Conservation (phyloP, 768 basidiomycete species). For the Roridomyces roridus region DNA sequence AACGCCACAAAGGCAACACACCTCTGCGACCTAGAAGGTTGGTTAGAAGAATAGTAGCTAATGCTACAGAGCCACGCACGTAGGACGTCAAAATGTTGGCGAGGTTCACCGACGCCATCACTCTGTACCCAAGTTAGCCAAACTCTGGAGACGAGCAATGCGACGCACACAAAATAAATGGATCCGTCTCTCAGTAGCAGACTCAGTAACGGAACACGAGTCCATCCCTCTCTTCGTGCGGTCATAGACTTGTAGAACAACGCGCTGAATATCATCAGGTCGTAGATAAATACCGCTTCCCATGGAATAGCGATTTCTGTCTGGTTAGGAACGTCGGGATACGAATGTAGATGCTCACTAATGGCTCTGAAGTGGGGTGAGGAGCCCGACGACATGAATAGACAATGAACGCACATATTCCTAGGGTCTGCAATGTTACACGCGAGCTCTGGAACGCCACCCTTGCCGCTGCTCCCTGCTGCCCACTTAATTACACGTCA, state of each 20-base stretch:
- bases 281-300: conserved; percentile 16
- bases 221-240: not conserved
- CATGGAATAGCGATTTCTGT: conserved; percentile 13
- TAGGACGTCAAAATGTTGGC: conserved; percentile 18
- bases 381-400: not conserved
- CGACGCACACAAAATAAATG: conserved; percentile 14
- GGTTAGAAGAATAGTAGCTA: not conserved
- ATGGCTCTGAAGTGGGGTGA: not conserved
- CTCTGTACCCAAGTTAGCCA: not conserved
- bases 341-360: not conserved
- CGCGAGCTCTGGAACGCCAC: not conserved
- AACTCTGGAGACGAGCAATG: not conserved
- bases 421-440: not conserved
- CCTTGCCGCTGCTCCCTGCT: not conserved
- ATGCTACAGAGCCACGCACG: conserved; percentile 2
- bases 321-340: not conserved
- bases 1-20: not conserved
- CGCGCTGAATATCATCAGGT: conserved; percentile 6
- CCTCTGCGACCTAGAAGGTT: conserved; percentile 2
- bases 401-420: not conserved
- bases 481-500: not conserved
- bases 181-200: conserved; percentile 16
- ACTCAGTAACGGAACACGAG: not conserved
- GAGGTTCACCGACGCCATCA: conserved; percentile 29
- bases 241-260: not conserved